Evolutionary conservation across 1,139 yeast species (phyloP), one percentile per base, ranked within the genome.

Genomic region (Sugiyamaella castrensis): DNA sequence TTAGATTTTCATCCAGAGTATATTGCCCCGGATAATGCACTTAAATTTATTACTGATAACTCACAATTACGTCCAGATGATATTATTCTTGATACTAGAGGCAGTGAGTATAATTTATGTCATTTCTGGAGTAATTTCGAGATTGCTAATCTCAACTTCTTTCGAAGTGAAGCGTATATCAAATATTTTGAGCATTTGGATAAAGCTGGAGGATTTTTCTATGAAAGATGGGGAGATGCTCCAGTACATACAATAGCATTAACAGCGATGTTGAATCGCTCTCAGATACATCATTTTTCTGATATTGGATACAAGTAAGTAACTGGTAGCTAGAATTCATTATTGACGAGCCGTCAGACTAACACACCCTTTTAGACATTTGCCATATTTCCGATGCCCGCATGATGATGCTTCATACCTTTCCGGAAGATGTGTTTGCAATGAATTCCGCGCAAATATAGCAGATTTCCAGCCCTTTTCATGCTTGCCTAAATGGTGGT

Each of bases 91-190:
- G 64, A 65, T 39, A 54, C 61, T 46, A 46, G 53, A 1, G 66
- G 73, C n/a, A 68, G 76, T 1, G 73, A 75, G n/a, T 91, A 88
- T 68, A 92, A 92, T 63, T 64, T 87, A 53, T 92, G 98, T 63
- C 98, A 91, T 67, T 91, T 89, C 65, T 91, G 98, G 98, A 84
- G 95, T 26, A 91, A 91, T 66, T 89, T 91, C 64, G 98, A 91
- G 66, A 84, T 89, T 54, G 97, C 83, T 0, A 82, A 82, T 63
- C 73, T 91, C 56, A 78, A 87, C 59, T 87, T 89, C 66, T 89
- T 84, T 71, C 72, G 96, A 53, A 76, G 89, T 45, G 77, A 84
- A 46, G 79, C 74, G 15, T 91, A 91, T 66, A 67, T 76, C 32
- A 75, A 74, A n/a, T 89, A 71, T 65, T 89, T 91, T 63, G 74